Conservation (phyloP, 192 early-diverging fungal genomes). For the Physocladia obscura region DNA sequence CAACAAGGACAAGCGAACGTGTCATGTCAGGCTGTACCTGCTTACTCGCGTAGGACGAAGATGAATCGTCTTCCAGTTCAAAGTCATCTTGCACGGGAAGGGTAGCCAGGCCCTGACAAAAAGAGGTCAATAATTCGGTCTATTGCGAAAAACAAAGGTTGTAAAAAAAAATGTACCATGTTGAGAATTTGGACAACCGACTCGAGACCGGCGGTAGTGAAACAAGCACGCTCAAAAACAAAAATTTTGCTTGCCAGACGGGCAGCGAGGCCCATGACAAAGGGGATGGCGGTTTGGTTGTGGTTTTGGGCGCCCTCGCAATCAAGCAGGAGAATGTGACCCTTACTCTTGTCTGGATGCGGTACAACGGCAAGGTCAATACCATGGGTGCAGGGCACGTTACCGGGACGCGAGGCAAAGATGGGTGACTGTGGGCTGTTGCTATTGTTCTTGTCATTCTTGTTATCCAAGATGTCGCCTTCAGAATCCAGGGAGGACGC, state of each 20-base stretch:
- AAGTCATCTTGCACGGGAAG: slow-evolving; percentile 31
- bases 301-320: slow-evolving; percentile 58
- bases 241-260: slow-evolving; percentile 47
- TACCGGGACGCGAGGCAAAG: slow-evolving; percentile 52
- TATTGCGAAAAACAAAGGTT: too few relatives aligned
- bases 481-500: too few relatives aligned
- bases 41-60: too few relatives aligned
- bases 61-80: not conserved
- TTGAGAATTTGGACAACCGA: slow-evolving; percentile 60
- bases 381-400: slow-evolving; percentile 56
- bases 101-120: slow-evolving; percentile 20
- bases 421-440: not conserved
- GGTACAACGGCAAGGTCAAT: slow-evolving; percentile 55
- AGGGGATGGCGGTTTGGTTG: slow-evolving; percentile 55
- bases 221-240: slow-evolving; percentile 56
- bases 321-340: slow-evolving; percentile 50
- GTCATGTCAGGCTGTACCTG: slow-evolving; percentile 42
- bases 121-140: too few relatives aligned
- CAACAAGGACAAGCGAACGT: slow-evolving; percentile 45
- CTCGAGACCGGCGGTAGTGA: slow-evolving; percentile 56
- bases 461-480: too few relatives aligned
- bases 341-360: slow-evolving; percentile 38
- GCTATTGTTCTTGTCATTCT: not conserved
- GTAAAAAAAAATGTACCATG: slow-evolving; percentile 39
- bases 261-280: slow-evolving; percentile 59